A percentile compares a stretch with the other conserved stretches of the same genome.
These are phyloP conservation scores for Cymbopogon flexuosus DNA, from an alignment of 202 grass and related monocot genomes.

Conservation along the genomic window DNA sequence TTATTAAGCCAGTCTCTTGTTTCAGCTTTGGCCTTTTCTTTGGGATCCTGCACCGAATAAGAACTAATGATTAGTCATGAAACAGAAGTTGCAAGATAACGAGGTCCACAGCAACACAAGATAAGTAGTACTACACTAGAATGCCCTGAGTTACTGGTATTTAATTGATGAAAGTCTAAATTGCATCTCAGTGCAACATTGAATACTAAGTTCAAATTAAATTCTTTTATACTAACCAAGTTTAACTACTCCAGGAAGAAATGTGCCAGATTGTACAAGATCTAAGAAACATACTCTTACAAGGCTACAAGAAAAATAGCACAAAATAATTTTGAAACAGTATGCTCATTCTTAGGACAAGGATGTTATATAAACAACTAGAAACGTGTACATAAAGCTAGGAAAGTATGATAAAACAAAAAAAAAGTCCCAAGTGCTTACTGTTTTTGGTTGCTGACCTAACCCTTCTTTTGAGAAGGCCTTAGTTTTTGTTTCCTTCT, in stretches of 20 bases:
- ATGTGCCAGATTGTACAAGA: not conserved
- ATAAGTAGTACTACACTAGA: slow-evolving; percentile 13
- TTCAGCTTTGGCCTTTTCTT: slow-evolving; percentile 96
- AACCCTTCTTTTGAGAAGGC: slow-evolving; percentile 99
- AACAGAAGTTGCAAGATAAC: slow-evolving; percentile 2
- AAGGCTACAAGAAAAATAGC: slow-evolving; percentile 16
- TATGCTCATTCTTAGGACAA: not conserved
- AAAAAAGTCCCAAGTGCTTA: slow-evolving; percentile 38
- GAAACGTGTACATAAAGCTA: slow-evolving; percentile 14
- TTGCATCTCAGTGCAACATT: not conserved
- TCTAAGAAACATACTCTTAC: not conserved
- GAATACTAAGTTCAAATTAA: not conserved
- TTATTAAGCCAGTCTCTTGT: slow-evolving; percentile 97
- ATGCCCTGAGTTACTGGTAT: not conserved
- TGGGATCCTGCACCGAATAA: slow-evolving; percentile 65
- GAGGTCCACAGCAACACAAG: slow-evolving; percentile 7
- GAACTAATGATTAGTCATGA: slow-evolving; percentile 15
- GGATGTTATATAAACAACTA: slow-evolving; percentile 1
- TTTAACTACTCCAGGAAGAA: slow-evolving; percentile 1
- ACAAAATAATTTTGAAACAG: slow-evolving; percentile 22
- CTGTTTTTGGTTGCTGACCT: slow-evolving; percentile 98
- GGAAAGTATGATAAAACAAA: not conserved
- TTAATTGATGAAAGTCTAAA: not conserved
- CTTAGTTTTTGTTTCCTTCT: slow-evolving; percentile 99
- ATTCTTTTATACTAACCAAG: not conserved